These are phyloP conservation scores for Ustilago lituana DNA, from an alignment of 1,284 basidiomycete genomes.

Conservation along the genomic window DNA sequence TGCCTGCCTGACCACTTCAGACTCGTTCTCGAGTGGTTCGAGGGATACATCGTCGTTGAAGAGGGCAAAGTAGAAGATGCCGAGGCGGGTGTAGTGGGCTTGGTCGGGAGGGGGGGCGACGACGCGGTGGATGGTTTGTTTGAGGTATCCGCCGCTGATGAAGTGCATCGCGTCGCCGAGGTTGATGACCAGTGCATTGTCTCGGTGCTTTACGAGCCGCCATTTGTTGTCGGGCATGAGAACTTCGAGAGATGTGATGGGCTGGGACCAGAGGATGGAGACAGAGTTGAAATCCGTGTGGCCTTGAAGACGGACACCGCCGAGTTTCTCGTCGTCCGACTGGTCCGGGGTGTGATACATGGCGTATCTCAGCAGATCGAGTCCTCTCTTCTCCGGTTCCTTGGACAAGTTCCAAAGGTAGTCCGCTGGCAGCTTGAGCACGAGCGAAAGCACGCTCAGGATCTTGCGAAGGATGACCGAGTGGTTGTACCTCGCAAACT, in stretches of 20 bases:
- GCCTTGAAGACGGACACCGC: slow-evolving; percentile 69
- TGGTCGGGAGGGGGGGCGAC: slow-evolving; percentile 69
- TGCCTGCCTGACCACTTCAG: slow-evolving; percentile 58
- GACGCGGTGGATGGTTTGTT: slow-evolving; percentile 69
- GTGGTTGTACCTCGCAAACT: slow-evolving; percentile 68
- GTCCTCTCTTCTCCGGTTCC: slow-evolving; percentile 67
- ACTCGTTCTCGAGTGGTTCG: slow-evolving; percentile 62
- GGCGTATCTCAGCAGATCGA: slow-evolving; percentile 69
- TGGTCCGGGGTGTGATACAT: slow-evolving; percentile 68
- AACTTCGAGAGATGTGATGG: slow-evolving; percentile 69
- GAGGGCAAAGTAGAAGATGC: slow-evolving; percentile 69
- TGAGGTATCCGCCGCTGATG: slow-evolving; percentile 62
- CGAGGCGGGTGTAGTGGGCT: slow-evolving; percentile 66
- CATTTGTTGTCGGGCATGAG: slow-evolving; percentile 68
- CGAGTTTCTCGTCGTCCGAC: slow-evolving; percentile 64
- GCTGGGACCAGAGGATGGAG: slow-evolving; percentile 69
- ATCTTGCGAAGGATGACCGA: slow-evolving; percentile 67
- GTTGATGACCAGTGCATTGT: slow-evolving; percentile 65
- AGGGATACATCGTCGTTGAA: slow-evolving; percentile 67
- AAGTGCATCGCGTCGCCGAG: slow-evolving; percentile 65
- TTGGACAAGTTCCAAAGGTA: slow-evolving; percentile 69
- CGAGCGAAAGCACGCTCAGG: slow-evolving; percentile 68
- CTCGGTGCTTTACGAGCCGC: slow-evolving; percentile 68
- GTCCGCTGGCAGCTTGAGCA: slow-evolving; percentile 69
- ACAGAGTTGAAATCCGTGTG: slow-evolving; percentile 69